Evolutionary conservation across 192 early-diverging fungal genomes (phyloP), one percentile per base, ranked within the genome.

Genomic region (Coemansia guatemalensis): DNA sequence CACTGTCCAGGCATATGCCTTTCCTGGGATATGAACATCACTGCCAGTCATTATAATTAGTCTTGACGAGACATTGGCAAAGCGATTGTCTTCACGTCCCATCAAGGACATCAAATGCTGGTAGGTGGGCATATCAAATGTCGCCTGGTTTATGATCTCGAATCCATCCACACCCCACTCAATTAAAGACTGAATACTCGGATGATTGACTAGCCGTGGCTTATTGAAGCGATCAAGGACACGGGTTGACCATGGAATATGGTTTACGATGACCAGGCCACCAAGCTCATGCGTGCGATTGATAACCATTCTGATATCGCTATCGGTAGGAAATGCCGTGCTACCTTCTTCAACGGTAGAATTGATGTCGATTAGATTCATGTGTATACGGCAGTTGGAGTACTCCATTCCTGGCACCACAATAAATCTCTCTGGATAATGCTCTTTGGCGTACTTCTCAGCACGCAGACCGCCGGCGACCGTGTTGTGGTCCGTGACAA

Each of bases 321-420:
- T 69, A 49, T 90, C 85, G 21, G 75, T 80, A 12, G 89, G 89
- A 55, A 77, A 81, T 14, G 78, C 78, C 21, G n/a, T 49, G 44
- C 74, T 75, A 26, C 67, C 73, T 25, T 65, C 60, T 8, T 73
- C 68, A 8, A 89, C 78, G 0, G 86, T 85, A 22, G 75, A 65
- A 44, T 85, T 88, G 59, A 90, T 80, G 32, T 82, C 82, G 29
- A 90, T 84, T 18, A 90, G 77, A 30, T 88, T 87, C 87, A 90
- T 88, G 56, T 90, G 89, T 4, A 90, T 74, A 1, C 89, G 84
- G 65, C 89, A 90, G 33, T 73, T 85, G 23, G 84, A 87, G 35
- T 88, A 86, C 62, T 90, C 89, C 82, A 89, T 86, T 2, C 74
- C 88, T 7, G 89, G 88, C 8, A 90, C 85, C 0, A 89, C 88